Evolutionary conservation across 352 stramenopile species (phyloP).

Genomic region (Thraustotheca clavata): DNA sequence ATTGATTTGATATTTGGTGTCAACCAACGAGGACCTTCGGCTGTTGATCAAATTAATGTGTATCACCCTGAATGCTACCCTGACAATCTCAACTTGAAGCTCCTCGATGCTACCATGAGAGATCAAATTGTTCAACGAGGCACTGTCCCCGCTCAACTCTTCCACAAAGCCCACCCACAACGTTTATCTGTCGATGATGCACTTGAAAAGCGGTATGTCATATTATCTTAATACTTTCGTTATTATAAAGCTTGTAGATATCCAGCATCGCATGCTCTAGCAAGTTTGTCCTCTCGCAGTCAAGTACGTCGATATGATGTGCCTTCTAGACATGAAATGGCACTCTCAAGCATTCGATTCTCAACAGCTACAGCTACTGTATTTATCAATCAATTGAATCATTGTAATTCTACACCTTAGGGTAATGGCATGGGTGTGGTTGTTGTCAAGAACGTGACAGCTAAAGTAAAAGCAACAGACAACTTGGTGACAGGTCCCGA

Average conservation of each 20-base stretch:
- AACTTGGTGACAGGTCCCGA: conserved; percentile 28
- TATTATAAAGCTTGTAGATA: conserved; percentile 23
- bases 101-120: conserved; percentile 45
- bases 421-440: conserved; percentile 68
- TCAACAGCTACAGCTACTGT: conserved; percentile 56
- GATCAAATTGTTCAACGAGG: conserved; percentile 63
- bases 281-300: conserved; percentile 59
- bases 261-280: conserved; percentile 59
- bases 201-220: conserved; percentile 37
- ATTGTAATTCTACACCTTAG: conserved; percentile 37
- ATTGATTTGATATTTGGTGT: conserved; percentile 99
- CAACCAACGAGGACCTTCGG: conserved; percentile 88
- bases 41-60: conserved; percentile 87
- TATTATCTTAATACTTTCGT: neutral
- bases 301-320: conserved; percentile 77
- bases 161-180: conserved; percentile 56
- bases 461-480: conserved; percentile 16
- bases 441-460: conserved; percentile 7
- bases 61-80: conserved; percentile 86
- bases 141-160: conserved; percentile 65
- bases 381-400: neutral
- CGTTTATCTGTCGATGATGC: conserved; percentile 73
- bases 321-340: conserved; percentile 52
- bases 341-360: conserved; percentile 67
- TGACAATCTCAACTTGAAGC: conserved; percentile 58